Evolutionary conservation across 2,329 filamentous ascomycete genomes (phyloP).

Genomic region (Amylocarpus encephaloides): DNA sequence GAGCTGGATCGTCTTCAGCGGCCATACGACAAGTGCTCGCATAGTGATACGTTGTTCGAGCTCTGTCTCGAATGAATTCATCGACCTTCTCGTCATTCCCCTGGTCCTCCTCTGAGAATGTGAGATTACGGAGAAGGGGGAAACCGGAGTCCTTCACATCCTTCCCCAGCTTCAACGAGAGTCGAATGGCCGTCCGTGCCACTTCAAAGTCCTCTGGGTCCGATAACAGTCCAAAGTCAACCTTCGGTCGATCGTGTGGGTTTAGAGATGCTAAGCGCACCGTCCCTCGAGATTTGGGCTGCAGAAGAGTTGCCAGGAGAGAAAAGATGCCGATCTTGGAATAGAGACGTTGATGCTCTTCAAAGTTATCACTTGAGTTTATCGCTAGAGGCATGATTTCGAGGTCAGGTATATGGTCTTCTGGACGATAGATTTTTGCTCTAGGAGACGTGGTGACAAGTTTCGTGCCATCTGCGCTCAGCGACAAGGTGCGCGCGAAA

Average conservation of each 20-base stretch:
- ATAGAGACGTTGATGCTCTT: background rate
- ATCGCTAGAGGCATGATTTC: constrained; percentile 7
- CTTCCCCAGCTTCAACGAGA: constrained; percentile 3
- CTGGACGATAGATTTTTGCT: background rate
- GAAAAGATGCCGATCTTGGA: background rate
- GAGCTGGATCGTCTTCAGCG: background rate
- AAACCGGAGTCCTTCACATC: constrained; percentile 5
- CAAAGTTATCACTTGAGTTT: constrained; percentile 1
- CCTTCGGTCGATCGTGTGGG: constrained; percentile 1
- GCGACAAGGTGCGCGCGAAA: background rate
- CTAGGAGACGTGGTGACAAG: background rate
- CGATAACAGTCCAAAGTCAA: constrained; percentile 10
- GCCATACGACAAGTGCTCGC: background rate
- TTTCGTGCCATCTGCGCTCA: background rate
- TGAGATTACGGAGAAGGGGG: background rate
- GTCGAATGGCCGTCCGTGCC: constrained; percentile 4
- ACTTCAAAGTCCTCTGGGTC: background rate
- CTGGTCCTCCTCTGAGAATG: background rate
- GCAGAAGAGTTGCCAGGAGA: background rate
- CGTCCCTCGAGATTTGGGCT: constrained; percentile 7
- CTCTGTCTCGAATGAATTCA: background rate
- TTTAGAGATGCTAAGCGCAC: constrained; percentile 5
- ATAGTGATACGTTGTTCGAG: constrained; percentile 1
- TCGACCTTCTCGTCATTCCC: background rate
- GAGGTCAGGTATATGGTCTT: background rate